A percentile compares a stretch with the other conserved stretches of the same genome.
phyloP scores from a whole-genome alignment of 176 grass and related monocot species.

The Pontederia crassipes region DNA sequence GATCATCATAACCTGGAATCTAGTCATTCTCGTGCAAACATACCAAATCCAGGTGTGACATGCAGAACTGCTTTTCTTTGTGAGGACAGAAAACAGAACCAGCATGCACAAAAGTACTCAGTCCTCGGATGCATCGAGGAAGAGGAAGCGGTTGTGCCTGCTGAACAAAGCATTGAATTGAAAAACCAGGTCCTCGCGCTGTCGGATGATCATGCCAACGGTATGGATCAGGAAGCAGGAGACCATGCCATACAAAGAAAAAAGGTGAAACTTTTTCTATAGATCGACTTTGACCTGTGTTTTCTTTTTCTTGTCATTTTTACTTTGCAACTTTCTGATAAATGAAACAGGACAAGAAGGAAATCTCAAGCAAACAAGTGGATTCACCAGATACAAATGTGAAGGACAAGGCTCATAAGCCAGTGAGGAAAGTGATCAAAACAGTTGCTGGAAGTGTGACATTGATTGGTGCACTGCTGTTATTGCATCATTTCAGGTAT shows the following conservation, averaged over 20 bases:
- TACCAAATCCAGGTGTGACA: not conserved
- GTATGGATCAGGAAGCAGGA: not conserved
- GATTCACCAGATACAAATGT: not conserved
- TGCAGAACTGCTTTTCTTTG: not conserved
- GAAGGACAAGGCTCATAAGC: not conserved
- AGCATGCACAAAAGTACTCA: not conserved
- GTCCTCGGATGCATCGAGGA: not conserved
- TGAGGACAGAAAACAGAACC: not conserved
- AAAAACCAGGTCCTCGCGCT: not conserved
- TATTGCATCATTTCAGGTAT: conserved; percentile 7
- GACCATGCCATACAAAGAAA: not conserved
- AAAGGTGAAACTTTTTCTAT: not conserved
- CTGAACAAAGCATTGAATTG: not conserved
- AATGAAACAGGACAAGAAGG: not conserved
- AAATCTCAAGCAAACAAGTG: not conserved
- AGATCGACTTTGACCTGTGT: too few species aligned
- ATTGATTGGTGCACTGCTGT: conserved; percentile 4
- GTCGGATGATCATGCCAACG: not conserved
- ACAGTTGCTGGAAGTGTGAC: not conserved
- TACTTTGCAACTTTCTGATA: too few species aligned
- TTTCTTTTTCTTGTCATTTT: too few species aligned
- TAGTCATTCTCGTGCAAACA: not conserved
- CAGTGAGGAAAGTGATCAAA: not conserved
- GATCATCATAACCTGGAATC: not conserved
- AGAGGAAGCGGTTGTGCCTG: not conserved